Base-by-base conservation (phyloP, 805 yeast species). In the Kluyveromyces dobzhanskii region DNA sequence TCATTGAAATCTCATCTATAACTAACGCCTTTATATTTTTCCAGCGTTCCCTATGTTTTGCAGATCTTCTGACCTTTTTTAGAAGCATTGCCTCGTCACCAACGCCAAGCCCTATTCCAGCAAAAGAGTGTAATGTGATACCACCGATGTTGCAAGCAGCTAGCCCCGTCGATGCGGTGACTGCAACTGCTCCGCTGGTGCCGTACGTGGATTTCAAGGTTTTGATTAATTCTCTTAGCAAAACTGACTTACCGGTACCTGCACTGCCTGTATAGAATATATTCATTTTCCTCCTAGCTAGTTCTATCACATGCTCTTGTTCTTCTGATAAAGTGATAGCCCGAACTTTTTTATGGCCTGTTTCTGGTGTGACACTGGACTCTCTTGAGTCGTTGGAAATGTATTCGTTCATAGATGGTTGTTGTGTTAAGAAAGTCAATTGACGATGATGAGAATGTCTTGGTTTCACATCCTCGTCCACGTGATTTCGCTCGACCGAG, bases 221-320 rank as follows among this genome's bases (percentile, higher is more conserved):
- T 49, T 73, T 72, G 39, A 84, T 82, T 27, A 84, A 66, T 9
- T 76, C 68, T 44, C 73, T 71, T 37, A 92, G 64, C n/a, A 92
- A 65, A 3, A 92, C 81, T 1, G 98, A 90, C 56, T 92, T 92
- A 55, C 98, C 98, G 0, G 98, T 92, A 52, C 98, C 98, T 0
- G 98, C 98, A 25, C 97, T 86, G 37, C 98, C 98, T 0, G 98
- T 92, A 57, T 85, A 92, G 55, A 92, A 92, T 3, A 92, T 62
- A 43, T 80, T 85, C 13, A 67, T 63, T 0, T 94, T 87, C 17
- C 66, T 54, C 32, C 74, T 60, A 0, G 80, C 94, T 39, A 84
- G 60, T 8, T 76, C 73, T 9, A 85, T 68, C 17, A 92, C 76
- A 36, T 70, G 62, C 41, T 72, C 70, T 53, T 84, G 94, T 52